Conservation (phyloP, 345 rosid species). For the Dipteronia sinensis region DNA sequence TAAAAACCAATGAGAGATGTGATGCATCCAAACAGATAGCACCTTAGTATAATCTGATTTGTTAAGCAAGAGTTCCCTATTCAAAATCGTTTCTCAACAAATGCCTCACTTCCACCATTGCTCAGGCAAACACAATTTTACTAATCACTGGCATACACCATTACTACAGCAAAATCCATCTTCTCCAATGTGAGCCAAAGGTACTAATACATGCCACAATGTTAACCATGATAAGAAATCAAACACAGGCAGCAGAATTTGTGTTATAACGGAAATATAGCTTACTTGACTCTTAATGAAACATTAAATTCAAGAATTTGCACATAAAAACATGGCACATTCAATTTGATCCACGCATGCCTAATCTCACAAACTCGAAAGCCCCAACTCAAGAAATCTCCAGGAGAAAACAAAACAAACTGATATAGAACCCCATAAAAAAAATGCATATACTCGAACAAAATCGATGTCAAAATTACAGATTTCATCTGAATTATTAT, state of each 20-base stretch:
- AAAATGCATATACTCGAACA: background rate
- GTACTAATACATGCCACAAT: background rate
- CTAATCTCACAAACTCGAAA: background rate
- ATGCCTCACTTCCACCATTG: background rate
- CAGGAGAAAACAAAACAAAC: background rate
- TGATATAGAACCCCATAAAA: background rate
- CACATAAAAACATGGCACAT: background rate
- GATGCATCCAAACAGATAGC: background rate
- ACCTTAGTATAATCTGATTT: background rate
- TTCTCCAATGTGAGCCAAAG: background rate
- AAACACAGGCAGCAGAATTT: background rate
- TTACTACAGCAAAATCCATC: background rate
- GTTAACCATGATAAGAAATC: background rate
- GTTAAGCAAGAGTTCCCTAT: background rate
- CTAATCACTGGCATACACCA: background rate
- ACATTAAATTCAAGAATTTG: background rate
- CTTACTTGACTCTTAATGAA: background rate
- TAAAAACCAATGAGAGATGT: background rate
- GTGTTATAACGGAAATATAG: background rate
- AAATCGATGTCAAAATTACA: background rate
- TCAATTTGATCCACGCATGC: background rate
- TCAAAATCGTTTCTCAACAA: background rate
- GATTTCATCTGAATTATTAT: slow-evolving; percentile 13
- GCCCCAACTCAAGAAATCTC: background rate
- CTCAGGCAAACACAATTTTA: background rate